Base-by-base conservation (phyloP, 1,139 yeast species). In the Saccharomyces hybrid region DNA sequence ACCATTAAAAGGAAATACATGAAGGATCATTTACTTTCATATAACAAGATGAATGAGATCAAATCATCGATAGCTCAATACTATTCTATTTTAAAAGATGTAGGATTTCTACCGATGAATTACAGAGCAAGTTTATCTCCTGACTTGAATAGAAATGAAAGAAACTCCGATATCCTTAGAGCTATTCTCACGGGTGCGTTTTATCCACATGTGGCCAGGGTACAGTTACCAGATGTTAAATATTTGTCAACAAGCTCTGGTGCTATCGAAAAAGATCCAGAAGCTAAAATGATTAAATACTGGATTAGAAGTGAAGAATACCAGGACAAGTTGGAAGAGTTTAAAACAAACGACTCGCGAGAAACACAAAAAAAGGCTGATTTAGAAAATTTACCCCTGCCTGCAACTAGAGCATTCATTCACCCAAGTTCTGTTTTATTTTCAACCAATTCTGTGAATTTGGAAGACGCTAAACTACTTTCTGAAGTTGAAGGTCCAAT, bases 341-440 rank as follows among this genome's bases (percentile, higher is more conserved):
- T 53, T 11, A 41, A 51, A 11, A 55, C 55, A 7, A 44, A 55
- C 4, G 41, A 42, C 38, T 21, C n/a, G 5, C 31, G 27, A 11
- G 14, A 21, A 7, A 19, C 38, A 9, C 48, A 55, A 6, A 57
- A 55, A 1, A 57, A 55, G 1, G 56, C 56, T 27, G 59, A 60
- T 4, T 56, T 64, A 1, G 55, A 53, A 3, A 11, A 44, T 12
- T 46, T 59, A 14, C 59, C 61, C 1, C 63, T 78, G 2, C 88
- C 89, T 0, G 81, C 86, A 0, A 74, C 78, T 0, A 73, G 96
- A 52, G 88, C 89, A 0, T 90, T 88, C 60, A 71, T 88, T 14
- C 97, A 90, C 66, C 97, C 97, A 0, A 83, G 93, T 0, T 88
- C 96, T 0, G 77, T 85, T 2, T 64, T 87, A 48, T 88, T 88